Evolutionary conservation across 2,329 filamentous ascomycete genomes (phyloP).

Genomic region (Apiospora pterosperma): DNA sequence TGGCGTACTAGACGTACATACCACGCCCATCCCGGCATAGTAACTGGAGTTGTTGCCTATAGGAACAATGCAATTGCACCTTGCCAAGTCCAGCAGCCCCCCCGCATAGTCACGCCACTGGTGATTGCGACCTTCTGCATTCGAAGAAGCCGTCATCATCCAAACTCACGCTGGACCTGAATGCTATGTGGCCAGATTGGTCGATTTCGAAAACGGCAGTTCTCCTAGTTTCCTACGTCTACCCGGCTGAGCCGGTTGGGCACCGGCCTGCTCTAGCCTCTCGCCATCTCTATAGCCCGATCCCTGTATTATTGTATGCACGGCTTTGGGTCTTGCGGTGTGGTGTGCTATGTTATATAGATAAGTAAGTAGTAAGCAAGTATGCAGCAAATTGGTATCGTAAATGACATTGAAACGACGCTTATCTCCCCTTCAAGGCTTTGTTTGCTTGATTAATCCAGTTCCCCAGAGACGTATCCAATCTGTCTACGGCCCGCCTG

Average conservation of each 20-base stretch:
- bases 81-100: not conserved
- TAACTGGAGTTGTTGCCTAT: too few relatives aligned
- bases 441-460: constrained; percentile 32
- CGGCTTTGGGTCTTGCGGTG: not conserved
- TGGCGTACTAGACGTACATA: not conserved
- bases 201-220: not conserved
- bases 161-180: not conserved
- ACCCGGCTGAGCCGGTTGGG: not conserved
- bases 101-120: not conserved
- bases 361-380: not conserved
- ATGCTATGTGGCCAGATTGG: too few relatives aligned
- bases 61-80: too few relatives aligned
- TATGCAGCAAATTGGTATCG: not conserved
- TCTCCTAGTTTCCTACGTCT: not conserved
- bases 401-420: not conserved
- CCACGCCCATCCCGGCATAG: not conserved
- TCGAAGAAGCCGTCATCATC: not conserved
- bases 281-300: not conserved
- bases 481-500: constrained; percentile 42
- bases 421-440: not conserved
- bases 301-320: not conserved
- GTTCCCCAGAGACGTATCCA: constrained; percentile 52
- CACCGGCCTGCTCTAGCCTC: not conserved
- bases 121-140: not conserved
- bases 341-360: not conserved